phyloP scores from a whole-genome alignment of 345 rosid genomes.

The Pugionium dolabratum region DNA sequence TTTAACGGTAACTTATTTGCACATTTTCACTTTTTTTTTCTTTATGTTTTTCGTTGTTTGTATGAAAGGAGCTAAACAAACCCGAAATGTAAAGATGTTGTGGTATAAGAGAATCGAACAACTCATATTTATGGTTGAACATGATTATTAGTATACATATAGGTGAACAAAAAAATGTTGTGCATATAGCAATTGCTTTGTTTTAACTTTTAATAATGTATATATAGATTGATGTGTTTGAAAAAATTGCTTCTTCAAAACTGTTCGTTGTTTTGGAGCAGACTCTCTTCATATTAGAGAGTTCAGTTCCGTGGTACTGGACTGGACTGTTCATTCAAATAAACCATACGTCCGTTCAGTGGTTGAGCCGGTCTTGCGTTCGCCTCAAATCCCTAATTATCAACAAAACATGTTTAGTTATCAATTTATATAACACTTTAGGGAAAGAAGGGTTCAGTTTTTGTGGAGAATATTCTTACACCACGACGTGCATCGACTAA shows the following conservation, averaged over 20 bases:
- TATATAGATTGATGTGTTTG: too few relatives aligned
- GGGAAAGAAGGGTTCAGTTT: too few relatives aligned
- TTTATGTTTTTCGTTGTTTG: slow-evolving; percentile 1
- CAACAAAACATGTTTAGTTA: slow-evolving; percentile 1
- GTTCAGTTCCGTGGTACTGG: neutral
- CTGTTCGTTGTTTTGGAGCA: too few relatives aligned
- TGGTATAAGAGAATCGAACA: neutral
- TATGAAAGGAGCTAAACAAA: slow-evolving; percentile 9
- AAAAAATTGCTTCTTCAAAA: too few relatives aligned
- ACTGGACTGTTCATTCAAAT: slow-evolving; percentile 19
- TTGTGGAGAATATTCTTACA: slow-evolving; percentile 22
- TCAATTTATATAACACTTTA: too few relatives aligned
- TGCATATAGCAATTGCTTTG: neutral
- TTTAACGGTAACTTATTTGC: slow-evolving; percentile 2
- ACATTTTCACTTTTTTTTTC: slow-evolving; percentile 9
- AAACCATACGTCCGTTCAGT: slow-evolving; percentile 19
- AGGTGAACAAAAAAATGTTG: too few relatives aligned
- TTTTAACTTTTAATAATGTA: neutral
- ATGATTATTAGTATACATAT: too few relatives aligned
- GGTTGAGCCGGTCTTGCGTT: slow-evolving; percentile 40
- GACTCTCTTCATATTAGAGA: neutral
- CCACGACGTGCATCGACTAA: slow-evolving; percentile 39
- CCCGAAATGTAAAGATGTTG: slow-evolving; percentile 29
- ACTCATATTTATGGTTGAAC: too few relatives aligned
- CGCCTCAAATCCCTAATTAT: slow-evolving; percentile 34